These are phyloP conservation scores for Schizophyllum commune DNA, from an alignment of 1,284 basidiomycete species.

Conservation along the genomic window DNA sequence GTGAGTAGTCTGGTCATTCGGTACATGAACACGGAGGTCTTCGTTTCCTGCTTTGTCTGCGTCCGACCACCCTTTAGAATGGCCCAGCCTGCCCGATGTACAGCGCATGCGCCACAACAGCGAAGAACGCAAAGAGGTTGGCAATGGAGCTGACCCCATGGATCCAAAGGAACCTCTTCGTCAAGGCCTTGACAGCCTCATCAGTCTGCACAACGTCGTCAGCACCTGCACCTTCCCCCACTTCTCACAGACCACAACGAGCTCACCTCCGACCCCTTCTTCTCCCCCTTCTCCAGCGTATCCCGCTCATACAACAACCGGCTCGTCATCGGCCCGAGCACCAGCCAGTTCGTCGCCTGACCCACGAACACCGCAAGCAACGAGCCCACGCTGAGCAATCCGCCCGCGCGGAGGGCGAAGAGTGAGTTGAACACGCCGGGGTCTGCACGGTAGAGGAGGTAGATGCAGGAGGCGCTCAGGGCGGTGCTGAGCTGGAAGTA, in stretches of 20 bases:
- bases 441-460: constrained; percentile 58
- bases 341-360: constrained; percentile 50
- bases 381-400: constrained; percentile 35
- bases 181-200: constrained; percentile 58
- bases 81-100: constrained; percentile 55
- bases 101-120: constrained; percentile 64
- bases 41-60: not conserved
- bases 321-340: constrained; percentile 61
- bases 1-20: constrained; percentile 4
- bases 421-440: constrained; percentile 48
- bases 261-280: constrained; percentile 57
- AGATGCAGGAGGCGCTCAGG: constrained; percentile 49
- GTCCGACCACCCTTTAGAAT: constrained; percentile 23
- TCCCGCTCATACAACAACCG: constrained; percentile 71
- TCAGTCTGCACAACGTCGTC: constrained; percentile 43
- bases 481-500: constrained; percentile 63
- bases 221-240: not conserved
- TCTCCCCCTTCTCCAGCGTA: constrained; percentile 67
- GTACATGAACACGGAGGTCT: constrained; percentile 6
- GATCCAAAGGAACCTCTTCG: constrained; percentile 52
- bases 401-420: constrained; percentile 41
- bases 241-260: constrained; percentile 12
- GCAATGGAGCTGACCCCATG: constrained; percentile 65
- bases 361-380: constrained; percentile 42
- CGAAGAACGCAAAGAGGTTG: constrained; percentile 55